A percentile compares a stretch with the other conserved stretches of the same genome.
phyloP scores from a whole-genome alignment of 768 basidiomycete species.

The Boletus pseudo-olivaceus region DNA sequence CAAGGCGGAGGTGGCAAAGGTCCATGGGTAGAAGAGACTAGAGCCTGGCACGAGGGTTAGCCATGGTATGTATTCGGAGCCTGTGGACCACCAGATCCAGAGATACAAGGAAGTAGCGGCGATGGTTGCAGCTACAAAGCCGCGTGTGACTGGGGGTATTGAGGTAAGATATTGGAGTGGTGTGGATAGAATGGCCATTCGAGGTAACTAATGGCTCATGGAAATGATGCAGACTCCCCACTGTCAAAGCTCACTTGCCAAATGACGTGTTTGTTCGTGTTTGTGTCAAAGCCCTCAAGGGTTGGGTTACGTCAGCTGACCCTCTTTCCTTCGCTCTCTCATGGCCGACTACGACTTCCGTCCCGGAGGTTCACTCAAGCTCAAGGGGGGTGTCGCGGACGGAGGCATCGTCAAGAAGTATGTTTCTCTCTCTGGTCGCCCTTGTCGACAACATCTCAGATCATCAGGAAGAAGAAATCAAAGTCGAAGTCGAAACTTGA shows the following conservation, averaged over 20 bases:
- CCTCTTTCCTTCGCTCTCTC: conserved; percentile 9
- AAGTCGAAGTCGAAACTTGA: conserved; percentile 65
- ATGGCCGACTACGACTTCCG: conserved; percentile 87
- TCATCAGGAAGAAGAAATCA: conserved; percentile 73
- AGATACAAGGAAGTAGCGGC: conserved; percentile 56
- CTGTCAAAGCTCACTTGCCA: not conserved
- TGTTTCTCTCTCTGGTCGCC: conserved; percentile 20
- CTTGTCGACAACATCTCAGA: conserved; percentile 4
- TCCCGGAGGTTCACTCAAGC: conserved; percentile 84
- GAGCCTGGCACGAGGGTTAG: conserved; percentile 79
- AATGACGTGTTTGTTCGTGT: conserved; percentile 23
- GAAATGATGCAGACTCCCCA: not conserved
- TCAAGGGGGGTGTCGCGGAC: conserved; percentile 78
- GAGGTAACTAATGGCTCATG: conserved; percentile 13
- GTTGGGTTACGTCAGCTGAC: conserved; percentile 30
- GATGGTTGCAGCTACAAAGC: conserved; percentile 61
- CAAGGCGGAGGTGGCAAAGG: conserved; percentile 81
- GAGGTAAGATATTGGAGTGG: conserved; percentile 66
- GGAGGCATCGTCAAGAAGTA: conserved; percentile 85
- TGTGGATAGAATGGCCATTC: conserved; percentile 75
- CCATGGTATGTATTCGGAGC: conserved; percentile 51
- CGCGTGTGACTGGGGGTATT: conserved; percentile 76
- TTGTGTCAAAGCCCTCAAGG: conserved; percentile 15
- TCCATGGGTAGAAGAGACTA: conserved; percentile 88
- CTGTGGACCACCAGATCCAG: conserved; percentile 59